Percentiles rank a stretch among this genome's conserved stretches.
Conservation (phyloP, 768 basidiomycete genomes). For the Lactarius pseudohatsudake region DNA sequence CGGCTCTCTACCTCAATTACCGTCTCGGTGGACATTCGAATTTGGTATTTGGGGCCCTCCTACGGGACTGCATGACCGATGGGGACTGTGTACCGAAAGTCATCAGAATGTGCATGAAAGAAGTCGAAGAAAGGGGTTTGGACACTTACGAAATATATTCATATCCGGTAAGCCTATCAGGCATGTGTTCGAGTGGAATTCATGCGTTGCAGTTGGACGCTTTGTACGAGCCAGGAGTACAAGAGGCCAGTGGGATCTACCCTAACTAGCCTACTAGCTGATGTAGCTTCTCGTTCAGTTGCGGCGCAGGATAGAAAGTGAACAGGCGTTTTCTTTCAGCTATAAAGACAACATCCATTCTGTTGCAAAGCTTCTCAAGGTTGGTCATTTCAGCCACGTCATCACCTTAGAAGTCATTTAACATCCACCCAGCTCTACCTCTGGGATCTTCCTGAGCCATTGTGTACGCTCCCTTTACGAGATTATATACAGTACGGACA, state of each 20-base stretch:
- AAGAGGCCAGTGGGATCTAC: too few relatives aligned
- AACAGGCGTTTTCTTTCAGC: slow-evolving; percentile 70
- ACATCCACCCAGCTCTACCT: too few relatives aligned
- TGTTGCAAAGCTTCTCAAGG: slow-evolving; percentile 69
- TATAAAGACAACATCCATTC: slow-evolving; percentile 54
- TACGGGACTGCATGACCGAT: slow-evolving; percentile 86
- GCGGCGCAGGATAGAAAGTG: slow-evolving; percentile 83
- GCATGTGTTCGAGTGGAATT: too few relatives aligned
- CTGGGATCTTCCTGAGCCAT: too few relatives aligned
- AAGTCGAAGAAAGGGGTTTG: slow-evolving; percentile 77
- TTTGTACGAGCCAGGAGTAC: too few relatives aligned
- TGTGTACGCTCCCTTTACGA: too few relatives aligned
- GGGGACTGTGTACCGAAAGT: slow-evolving; percentile 81
- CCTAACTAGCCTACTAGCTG: too few relatives aligned
- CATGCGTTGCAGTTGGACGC: too few relatives aligned
- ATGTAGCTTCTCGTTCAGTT: slow-evolving; percentile 46
- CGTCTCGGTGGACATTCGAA: slow-evolving; percentile 83
- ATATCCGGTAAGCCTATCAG: slow-evolving; percentile 56
- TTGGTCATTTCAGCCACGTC: slow-evolving; percentile 34
- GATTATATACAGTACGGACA: too few relatives aligned
- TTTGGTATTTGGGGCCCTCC: slow-evolving; percentile 83
- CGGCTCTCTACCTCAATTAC: slow-evolving; percentile 72
- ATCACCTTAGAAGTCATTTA: too few relatives aligned
- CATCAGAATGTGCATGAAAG: slow-evolving; percentile 73
- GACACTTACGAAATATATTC: slow-evolving; percentile 80